These are phyloP conservation scores for Solanum neorickii DNA, from an alignment of 257 asterid genomes.

Conservation along the genomic window DNA sequence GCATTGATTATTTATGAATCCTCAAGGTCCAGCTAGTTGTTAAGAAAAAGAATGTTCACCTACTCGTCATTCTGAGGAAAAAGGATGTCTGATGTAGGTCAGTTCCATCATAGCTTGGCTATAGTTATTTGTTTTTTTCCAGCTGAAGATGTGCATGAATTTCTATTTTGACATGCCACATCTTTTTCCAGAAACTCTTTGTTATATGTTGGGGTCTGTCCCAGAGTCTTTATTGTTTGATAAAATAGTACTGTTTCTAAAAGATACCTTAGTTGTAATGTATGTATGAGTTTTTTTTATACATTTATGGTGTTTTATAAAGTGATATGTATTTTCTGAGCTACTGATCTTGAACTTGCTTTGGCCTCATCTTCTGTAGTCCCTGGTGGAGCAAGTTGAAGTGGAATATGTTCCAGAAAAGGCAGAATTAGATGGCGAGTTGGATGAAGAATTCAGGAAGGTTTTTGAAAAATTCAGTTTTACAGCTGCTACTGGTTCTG, in stretches of 20 bases:
- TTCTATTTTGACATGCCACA: not conserved
- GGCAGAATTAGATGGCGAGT: constrained; percentile 55
- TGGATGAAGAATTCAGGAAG: constrained; percentile 73
- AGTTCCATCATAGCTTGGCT: not conserved
- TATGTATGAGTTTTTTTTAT: not conserved
- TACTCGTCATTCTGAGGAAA: not conserved
- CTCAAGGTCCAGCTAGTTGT: not conserved
- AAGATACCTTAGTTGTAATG: not conserved
- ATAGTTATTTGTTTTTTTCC: not conserved
- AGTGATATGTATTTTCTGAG: not conserved
- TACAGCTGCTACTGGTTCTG: constrained; percentile 33
- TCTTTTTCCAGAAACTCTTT: not conserved
- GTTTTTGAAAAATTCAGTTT: constrained; percentile 84
- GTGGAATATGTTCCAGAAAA: constrained; percentile 86
- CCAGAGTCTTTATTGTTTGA: not conserved
- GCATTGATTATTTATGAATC: not conserved
- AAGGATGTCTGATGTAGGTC: not conserved
- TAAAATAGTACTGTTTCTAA: not conserved
- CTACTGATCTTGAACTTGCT: not conserved
- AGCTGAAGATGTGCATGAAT: not conserved
- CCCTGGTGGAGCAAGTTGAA: constrained; percentile 58
- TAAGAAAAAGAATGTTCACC: not conserved
- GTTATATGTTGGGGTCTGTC: not conserved
- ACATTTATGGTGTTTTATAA: not conserved
- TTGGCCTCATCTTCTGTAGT: constrained; percentile 16